Base-by-base conservation (phyloP, 345 rosid genomes). In the Salix brachista region DNA sequence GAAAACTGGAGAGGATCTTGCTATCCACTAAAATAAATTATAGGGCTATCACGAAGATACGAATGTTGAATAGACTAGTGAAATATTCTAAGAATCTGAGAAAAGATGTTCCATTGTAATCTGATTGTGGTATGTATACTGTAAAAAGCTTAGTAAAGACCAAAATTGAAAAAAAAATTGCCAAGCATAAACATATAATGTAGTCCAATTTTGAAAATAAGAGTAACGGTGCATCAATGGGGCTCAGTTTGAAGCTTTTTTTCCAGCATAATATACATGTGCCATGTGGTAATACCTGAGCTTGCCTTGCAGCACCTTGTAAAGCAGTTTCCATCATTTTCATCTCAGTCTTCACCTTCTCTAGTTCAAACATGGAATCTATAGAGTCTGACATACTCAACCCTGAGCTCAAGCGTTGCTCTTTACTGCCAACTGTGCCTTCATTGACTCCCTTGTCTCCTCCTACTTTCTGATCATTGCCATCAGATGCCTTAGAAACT, bases 291-390 rank as follows among this genome's bases (percentile, higher is more conserved):
- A 74, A 83, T 90, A 96, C 99, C 99, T 96, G 98, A 70, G 99
- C 91, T 91, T 94, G 99, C 86, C 97, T 94, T 74, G 99, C 99
- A 85, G 99, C 99, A 85, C 98, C 97, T 83, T 90, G 97, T 82
- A 96, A 80, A 72, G 99, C 99, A 54, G 89, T 81, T 87, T 96
- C 99, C 90, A 96, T 91, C 95, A 92, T 89, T 82, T 92, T 89
- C 91, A 92, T 86, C 83, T 96, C 98, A 84, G 71, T 89, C 86
- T 88, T 96, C 71, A 91, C 80, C 81, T 85, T 96, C 86, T 88
- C 97, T 79, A 96, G 72, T 84, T 96, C 97, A 71, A 77, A 80
- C 71, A 73, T 44, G 52, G 86, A 75, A 80, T 83, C 89, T 54
- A 76, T 60, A 50, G 89, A 75, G 80, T 80, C 88, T 48, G 90